phyloP scores from a whole-genome alignment of 1,139 yeast species.

The Geotrichum klebahnii region DNA sequence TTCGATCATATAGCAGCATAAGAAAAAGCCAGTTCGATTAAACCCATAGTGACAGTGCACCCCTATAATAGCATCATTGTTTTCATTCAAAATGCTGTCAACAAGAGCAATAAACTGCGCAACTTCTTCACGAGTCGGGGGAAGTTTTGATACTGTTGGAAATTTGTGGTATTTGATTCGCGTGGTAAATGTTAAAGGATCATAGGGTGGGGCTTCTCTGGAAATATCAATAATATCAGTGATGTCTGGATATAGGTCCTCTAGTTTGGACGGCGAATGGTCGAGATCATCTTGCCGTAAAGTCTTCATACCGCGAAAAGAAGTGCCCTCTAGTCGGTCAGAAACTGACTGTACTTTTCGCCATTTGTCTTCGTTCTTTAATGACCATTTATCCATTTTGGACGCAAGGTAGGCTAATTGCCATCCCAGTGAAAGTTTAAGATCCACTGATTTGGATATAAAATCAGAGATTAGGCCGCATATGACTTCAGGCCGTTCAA shows the following conservation, averaged over 20 bases:
- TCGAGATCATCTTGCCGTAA: constrained; percentile 57
- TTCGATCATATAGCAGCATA: constrained; percentile 66
- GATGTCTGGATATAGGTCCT: constrained; percentile 48
- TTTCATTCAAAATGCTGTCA: constrained; percentile 45
- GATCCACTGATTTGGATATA: constrained; percentile 45
- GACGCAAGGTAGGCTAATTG: constrained; percentile 48
- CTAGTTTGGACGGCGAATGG: constrained; percentile 59
- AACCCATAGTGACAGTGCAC: constrained; percentile 83
- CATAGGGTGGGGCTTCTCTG: constrained; percentile 72
- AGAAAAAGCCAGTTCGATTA: constrained; percentile 71
- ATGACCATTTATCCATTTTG: constrained; percentile 71
- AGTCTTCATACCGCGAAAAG: constrained; percentile 70
- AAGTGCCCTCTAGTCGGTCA: constrained; percentile 45
- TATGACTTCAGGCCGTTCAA: constrained; percentile 61
- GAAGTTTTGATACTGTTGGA: constrained; percentile 74
- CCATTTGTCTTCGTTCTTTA: constrained; percentile 75
- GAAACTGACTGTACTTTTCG: constrained; percentile 50
- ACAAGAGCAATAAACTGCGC: constrained; percentile 53
- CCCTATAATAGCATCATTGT: constrained; percentile 44
- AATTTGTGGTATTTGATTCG: constrained; percentile 60
- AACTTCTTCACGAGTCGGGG: constrained; percentile 62
- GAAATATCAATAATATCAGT: constrained; percentile 67
- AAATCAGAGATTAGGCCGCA: constrained; percentile 63
- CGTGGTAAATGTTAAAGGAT: constrained; percentile 50
- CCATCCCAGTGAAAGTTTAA: constrained; percentile 57